Evolutionary conservation across 1,139 yeast genomes (phyloP).

Genomic region (Scheffersomyces lignicola): DNA sequence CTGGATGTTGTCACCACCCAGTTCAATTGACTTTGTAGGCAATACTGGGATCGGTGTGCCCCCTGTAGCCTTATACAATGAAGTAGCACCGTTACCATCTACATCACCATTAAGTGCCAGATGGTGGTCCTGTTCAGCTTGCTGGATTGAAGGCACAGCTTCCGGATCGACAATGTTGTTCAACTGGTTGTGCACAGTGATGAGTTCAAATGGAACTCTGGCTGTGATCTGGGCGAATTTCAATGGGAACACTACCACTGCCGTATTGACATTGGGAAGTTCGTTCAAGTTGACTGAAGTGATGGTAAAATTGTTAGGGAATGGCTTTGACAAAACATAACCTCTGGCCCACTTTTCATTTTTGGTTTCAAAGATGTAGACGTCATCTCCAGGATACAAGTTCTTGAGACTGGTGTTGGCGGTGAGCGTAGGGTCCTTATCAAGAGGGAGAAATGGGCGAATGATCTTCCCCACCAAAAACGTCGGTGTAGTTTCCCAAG

Average conservation of each 20-base stretch:
- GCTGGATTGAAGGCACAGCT: slow-evolving; percentile 39
- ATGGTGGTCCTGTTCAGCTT: slow-evolving; percentile 35
- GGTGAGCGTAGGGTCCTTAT: slow-evolving; percentile 41
- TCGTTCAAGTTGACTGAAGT: slow-evolving; percentile 62
- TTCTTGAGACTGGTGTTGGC: slow-evolving; percentile 46
- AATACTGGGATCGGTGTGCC: slow-evolving; percentile 46
- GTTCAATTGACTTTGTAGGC: slow-evolving; percentile 41
- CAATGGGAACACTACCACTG: slow-evolving; percentile 62
- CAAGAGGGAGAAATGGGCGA: slow-evolving; percentile 63
- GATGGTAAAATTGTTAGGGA: slow-evolving; percentile 68
- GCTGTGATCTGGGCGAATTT: slow-evolving; percentile 45
- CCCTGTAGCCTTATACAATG: background rate
- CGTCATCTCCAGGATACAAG: slow-evolving; percentile 79
- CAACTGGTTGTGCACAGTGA: slow-evolving; percentile 30
- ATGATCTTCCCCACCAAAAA: slow-evolving; percentile 53
- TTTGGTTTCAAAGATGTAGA: slow-evolving; percentile 71
- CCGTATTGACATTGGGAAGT: slow-evolving; percentile 54
- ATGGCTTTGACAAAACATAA: slow-evolving; percentile 60
- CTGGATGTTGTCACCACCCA: slow-evolving; percentile 38
- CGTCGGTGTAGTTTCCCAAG: slow-evolving; percentile 40
- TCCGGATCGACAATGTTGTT: slow-evolving; percentile 30
- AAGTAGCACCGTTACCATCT: slow-evolving; percentile 10
- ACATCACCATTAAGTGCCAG: slow-evolving; percentile 31
- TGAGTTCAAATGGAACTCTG: slow-evolving; percentile 28
- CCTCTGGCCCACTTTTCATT: slow-evolving; percentile 78